Evolutionary conservation across 1,284 basidiomycete genomes (phyloP).

Genomic region (Athelia sp.): DNA sequence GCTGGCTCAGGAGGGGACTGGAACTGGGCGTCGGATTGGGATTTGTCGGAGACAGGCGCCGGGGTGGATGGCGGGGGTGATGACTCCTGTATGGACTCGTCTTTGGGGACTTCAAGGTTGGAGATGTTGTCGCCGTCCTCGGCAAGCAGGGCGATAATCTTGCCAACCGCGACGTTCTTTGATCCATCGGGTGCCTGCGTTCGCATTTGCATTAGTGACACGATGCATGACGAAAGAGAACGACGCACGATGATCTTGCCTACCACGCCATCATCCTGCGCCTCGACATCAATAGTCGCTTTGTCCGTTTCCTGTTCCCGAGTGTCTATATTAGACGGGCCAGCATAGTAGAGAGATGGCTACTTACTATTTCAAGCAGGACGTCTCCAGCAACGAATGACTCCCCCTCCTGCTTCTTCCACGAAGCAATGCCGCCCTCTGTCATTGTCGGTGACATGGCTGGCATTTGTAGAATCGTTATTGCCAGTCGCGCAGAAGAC

Average conservation of each 20-base stretch:
- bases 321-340: no score
- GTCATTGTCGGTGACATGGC: conserved; percentile 99
- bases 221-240: conserved; percentile 1
- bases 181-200: conserved; percentile 72
- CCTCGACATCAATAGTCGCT: conserved; percentile 99
- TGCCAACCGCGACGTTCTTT: conserved; percentile 86
- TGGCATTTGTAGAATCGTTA: conserved; percentile 81
- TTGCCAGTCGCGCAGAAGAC: conserved; percentile 47
- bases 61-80: conserved; percentile 18
- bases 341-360: not conserved
- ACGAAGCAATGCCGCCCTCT: conserved; percentile 88
- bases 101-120: conserved; percentile 68
- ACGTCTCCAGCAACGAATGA: conserved; percentile 85
- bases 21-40: conserved; percentile 26
- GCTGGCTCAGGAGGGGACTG: conserved; percentile 14
- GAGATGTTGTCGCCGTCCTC: conserved; percentile 96
- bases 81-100: conserved; percentile 29
- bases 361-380: conserved; percentile 86
- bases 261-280: conserved; percentile 92
- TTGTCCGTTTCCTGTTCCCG: conserved; percentile 90
- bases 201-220: conserved; percentile 1
- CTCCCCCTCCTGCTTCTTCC: conserved; percentile 93
- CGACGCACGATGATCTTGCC: conserved; percentile 83
- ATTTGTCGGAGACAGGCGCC: conserved; percentile 18
- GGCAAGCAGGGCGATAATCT: conserved; percentile 87